These are phyloP conservation scores for Calocybe cyanea DNA, from an alignment of 768 basidiomycete species.

Conservation along the genomic window DNA sequence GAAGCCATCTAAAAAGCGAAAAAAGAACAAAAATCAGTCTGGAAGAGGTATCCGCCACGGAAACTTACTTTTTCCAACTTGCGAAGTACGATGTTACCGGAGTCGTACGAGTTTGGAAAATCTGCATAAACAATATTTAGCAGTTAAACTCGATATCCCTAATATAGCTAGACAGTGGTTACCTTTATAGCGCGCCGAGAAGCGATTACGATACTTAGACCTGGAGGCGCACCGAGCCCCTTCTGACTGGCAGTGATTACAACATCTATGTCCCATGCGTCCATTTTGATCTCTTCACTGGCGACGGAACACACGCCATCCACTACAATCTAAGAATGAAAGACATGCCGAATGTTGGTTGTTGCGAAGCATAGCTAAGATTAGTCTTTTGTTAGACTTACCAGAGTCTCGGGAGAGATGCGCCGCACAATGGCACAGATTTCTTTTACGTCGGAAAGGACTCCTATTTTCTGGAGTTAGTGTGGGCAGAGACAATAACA, in stretches of 20 bases:
- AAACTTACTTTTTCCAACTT: slow-evolving; percentile 69
- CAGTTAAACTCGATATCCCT: too few species aligned
- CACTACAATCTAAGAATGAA: slow-evolving; percentile 61
- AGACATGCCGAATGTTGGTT: too few species aligned
- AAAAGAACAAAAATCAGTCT: background rate
- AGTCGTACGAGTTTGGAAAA: slow-evolving; percentile 52
- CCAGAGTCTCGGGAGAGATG: slow-evolving; percentile 79
- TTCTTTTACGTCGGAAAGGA: slow-evolving; percentile 70
- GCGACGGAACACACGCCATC: slow-evolving; percentile 94
- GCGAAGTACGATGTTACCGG: slow-evolving; percentile 74
- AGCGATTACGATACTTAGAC: slow-evolving; percentile 75
- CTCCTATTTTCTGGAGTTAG: slow-evolving; percentile 36
- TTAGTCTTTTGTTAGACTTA: slow-evolving; percentile 20
- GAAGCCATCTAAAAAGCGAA: slow-evolving; percentile 59
- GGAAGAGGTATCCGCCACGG: background rate
- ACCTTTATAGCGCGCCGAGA: slow-evolving; percentile 69
- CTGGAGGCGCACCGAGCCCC: slow-evolving; percentile 84
- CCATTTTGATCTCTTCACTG: slow-evolving; percentile 85
- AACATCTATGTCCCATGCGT: slow-evolving; percentile 84
- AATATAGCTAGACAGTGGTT: too few species aligned
- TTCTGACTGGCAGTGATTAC: slow-evolving; percentile 80
- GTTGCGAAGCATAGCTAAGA: background rate
- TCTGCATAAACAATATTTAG: slow-evolving; percentile 29
- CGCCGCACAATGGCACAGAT: slow-evolving; percentile 63
- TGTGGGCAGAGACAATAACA: background rate